Evolutionary conservation across 2,329 filamentous ascomycete species (phyloP).

Genomic region (Aureobasidium sp.): DNA sequence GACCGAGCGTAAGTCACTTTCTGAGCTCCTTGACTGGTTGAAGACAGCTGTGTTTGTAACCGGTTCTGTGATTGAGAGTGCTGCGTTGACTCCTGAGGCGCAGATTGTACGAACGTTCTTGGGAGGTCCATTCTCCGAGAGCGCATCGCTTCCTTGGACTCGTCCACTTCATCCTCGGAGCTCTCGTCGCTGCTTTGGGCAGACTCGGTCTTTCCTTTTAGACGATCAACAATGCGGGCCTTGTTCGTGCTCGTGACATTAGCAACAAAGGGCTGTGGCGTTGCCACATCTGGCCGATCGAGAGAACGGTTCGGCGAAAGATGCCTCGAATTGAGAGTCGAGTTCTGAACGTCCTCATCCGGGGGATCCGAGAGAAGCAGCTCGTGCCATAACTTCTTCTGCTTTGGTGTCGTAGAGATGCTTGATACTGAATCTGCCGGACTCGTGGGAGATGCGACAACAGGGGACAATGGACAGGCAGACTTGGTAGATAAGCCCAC

Average conservation of each 20-base stretch:
- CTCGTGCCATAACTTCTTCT: constrained; percentile 27
- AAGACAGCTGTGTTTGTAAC: not conserved
- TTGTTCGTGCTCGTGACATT: not conserved
- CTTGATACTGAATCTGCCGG: constrained; percentile 2
- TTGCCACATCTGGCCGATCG: not conserved
- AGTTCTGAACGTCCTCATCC: not conserved
- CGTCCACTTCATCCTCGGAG: constrained; percentile 15
- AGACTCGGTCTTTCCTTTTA: constrained; percentile 25
- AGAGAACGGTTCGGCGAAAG: not conserved
- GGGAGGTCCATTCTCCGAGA: not conserved
- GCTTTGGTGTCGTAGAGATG: constrained; percentile 26
- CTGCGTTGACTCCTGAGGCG: not conserved
- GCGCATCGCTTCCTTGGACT: not conserved
- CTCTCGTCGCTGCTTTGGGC: constrained; percentile 20
- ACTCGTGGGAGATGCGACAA: not conserved
- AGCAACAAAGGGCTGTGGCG: not conserved
- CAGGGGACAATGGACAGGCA: constrained; percentile 1
- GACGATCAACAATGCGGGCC: constrained; percentile 28
- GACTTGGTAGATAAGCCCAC: not conserved
- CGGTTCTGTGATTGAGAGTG: not conserved
- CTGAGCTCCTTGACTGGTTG: constrained; percentile 22
- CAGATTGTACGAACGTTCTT: not conserved
- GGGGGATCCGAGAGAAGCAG: constrained; percentile 20
- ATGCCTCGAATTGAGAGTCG: not conserved
- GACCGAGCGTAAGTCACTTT: constrained; percentile 54